phyloP scores from a whole-genome alignment of 2,329 filamentous ascomycete genomes.

The Fusarium sp. region DNA sequence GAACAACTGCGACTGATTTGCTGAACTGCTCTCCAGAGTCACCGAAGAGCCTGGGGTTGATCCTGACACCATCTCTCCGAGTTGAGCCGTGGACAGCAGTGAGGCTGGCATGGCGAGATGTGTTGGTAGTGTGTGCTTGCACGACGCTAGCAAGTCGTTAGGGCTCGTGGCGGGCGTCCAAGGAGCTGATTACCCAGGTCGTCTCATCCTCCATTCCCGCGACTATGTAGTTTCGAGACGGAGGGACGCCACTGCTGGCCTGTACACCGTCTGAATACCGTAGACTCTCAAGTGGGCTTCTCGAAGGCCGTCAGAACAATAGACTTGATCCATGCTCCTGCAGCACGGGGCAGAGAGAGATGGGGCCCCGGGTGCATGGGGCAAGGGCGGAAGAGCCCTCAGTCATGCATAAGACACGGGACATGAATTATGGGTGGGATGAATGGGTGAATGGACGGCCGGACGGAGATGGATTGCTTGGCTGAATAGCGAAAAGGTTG shows the following conservation, averaged over 20 bases:
- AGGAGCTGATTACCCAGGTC: not conserved
- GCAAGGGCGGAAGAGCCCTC: constrained; percentile 31
- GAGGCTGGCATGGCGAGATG: constrained; percentile 24
- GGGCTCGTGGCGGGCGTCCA: constrained; percentile 1
- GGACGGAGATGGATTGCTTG: not conserved
- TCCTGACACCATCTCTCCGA: not conserved
- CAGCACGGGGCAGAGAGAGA: constrained; percentile 41
- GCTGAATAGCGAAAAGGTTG: not conserved
- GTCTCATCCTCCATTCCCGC: constrained; percentile 13
- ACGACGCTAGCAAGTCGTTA: constrained; percentile 16
- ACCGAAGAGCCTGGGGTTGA: not conserved
- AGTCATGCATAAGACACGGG: constrained; percentile 23
- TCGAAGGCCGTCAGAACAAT: constrained; percentile 46
- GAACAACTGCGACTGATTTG: not conserved
- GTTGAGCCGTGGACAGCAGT: constrained; percentile 1
- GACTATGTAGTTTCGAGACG: constrained; percentile 15
- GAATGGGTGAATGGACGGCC: constrained; percentile 1
- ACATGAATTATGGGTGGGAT: constrained; percentile 4
- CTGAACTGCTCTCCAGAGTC: not conserved
- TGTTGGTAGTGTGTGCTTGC: constrained; percentile 3
- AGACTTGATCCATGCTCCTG: constrained; percentile 36
- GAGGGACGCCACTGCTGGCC: constrained; percentile 20
- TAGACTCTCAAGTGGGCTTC: constrained; percentile 31
- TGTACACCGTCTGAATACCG: constrained; percentile 2
- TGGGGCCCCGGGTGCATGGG: constrained; percentile 37